Conservation (phyloP, 163 green algal genomes). For the Chlorella variabilis region DNA sequence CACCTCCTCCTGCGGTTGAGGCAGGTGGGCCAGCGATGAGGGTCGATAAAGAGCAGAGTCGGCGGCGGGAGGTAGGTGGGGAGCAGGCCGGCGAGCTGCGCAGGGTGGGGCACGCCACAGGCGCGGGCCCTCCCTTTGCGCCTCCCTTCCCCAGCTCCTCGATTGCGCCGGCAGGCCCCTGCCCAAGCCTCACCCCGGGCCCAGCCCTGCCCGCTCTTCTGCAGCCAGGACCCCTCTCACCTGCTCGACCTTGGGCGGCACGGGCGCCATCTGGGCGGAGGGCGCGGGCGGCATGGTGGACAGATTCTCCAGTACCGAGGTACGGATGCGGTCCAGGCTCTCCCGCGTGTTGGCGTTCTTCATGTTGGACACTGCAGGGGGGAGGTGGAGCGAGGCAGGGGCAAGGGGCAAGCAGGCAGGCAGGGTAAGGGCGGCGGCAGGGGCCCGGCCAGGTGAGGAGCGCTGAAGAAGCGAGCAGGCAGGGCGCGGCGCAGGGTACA, state of each 20-base stretch:
- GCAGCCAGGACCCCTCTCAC: too few relatives aligned
- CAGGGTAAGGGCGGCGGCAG: not conserved
- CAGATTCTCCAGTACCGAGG: conserved; percentile 77
- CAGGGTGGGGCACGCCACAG: too few relatives aligned
- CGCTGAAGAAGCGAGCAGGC: too few relatives aligned
- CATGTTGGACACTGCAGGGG: conserved; percentile 81
- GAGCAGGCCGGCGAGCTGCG: too few relatives aligned
- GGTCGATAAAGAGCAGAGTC: not conserved
- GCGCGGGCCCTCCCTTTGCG: too few relatives aligned
- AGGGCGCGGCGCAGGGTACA: too few relatives aligned
- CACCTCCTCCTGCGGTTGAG: conserved; percentile 16
- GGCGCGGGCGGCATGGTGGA: conserved; percentile 69
- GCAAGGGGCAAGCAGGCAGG: not conserved
- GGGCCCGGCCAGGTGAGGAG: too few relatives aligned
- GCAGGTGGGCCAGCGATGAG: not conserved
- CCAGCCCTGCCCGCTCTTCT: too few relatives aligned
- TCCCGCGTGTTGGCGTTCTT: conserved; percentile 84
- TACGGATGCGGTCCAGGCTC: conserved; percentile 76
- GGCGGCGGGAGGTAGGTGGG: too few relatives aligned
- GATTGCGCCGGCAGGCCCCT: too few relatives aligned
- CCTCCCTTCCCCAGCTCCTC: too few relatives aligned
- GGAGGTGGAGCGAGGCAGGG: not conserved
- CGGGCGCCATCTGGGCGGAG: conserved; percentile 50
- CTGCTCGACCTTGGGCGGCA: conserved; percentile 38
- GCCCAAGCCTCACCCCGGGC: too few relatives aligned